These are phyloP conservation scores for Metschnikowia picachoensis DNA, from an alignment of 805 yeast species.

Conservation along the genomic window DNA sequence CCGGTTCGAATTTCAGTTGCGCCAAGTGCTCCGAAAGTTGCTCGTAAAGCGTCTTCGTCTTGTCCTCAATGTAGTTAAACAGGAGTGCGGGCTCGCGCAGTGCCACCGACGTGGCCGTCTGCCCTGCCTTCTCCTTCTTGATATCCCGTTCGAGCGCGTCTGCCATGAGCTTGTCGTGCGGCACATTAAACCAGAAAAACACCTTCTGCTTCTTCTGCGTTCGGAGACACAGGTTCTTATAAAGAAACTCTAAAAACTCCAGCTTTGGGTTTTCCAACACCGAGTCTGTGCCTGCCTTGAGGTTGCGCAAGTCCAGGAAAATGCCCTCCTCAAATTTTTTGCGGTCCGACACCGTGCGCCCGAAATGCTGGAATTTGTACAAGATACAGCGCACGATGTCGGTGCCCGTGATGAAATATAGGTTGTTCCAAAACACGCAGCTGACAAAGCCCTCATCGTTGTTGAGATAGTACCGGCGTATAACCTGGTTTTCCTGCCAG, in stretches of 20 bases:
- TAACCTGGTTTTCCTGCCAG: constrained; percentile 86
- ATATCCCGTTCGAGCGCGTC: constrained; percentile 93
- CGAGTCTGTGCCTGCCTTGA: constrained; percentile 86
- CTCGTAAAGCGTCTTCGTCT: constrained; percentile 44
- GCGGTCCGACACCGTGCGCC: constrained; percentile 76
- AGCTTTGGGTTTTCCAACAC: constrained; percentile 84
- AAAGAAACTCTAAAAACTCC: constrained; percentile 75
- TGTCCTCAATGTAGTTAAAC: constrained; percentile 54
- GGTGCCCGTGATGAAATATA: constrained; percentile 90
- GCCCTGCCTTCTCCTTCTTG: constrained; percentile 64
- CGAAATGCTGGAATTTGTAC: constrained; percentile 85
- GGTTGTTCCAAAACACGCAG: constrained; percentile 87
- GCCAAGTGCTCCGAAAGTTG: constrained; percentile 50
- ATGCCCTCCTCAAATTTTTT: constrained; percentile 97
- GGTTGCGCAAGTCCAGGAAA: constrained; percentile 81
- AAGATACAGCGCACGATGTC: constrained; percentile 92
- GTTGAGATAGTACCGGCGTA: constrained; percentile 78
- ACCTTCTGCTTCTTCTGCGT: constrained; percentile 97
- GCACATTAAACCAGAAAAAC: constrained; percentile 94
- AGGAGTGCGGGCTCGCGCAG: constrained; percentile 74
- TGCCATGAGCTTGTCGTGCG: constrained; percentile 85
- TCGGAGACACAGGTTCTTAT: constrained; percentile 80
- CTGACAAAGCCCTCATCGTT: constrained; percentile 90
- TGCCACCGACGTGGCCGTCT: constrained; percentile 69
- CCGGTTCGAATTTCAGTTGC: constrained; percentile 9